Evolutionary conservation across 495 filamentous ascomycete species (phyloP), one percentile per base, ranked within the genome.

Genomic region (Penicillium paxilli): DNA sequence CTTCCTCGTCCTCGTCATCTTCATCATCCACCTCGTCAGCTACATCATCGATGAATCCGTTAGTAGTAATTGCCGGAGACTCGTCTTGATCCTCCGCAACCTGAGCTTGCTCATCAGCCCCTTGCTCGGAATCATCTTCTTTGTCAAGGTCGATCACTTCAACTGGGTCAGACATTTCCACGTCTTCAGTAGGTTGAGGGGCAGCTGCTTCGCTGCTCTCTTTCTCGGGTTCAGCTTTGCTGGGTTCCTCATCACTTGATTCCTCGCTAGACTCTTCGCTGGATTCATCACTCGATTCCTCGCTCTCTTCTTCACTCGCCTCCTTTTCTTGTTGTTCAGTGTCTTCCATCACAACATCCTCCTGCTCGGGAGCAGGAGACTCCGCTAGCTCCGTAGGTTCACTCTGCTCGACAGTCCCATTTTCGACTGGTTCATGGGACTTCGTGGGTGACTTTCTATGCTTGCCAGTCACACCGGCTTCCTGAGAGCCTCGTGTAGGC

Each of bases 271-370:
- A 12, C 30, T 59, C 51, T 56, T 46, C 26, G 45, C 16, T 17
- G 44, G 41, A 3, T 20, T 44, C 23, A 3, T 25, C 23, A 6
- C 14, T 22, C 38, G 17, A 12, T 38, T 14, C 2, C 6, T 47
- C 14, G 51, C 44, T 14, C 58, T 30, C 11, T 19, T 28, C 24
- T 57, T 35, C 22, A 52, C 1, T 28, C 59, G 55, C 48, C 52
- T 49, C 26, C 44, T 30, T 11, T 44, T 8, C 19, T 25, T 41
- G 17, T 40, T 49, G 25, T 17, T 49, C 44, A 8, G 28, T 28
- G 9, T 40, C 45, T 7, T 44, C 46, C 22, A 45, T 45, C 10
- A 10, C 22, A 22, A 14, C 42, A 26, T 24, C 48, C 16, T 49
- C 21, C 21, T 38, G 26, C 33, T 49, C 21, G 33, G 30, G 11